Evolutionary conservation across 2,329 filamentous ascomycete genomes (phyloP), one percentile per base, ranked within the genome.

Genomic region (Elsinoe ampelina): DNA sequence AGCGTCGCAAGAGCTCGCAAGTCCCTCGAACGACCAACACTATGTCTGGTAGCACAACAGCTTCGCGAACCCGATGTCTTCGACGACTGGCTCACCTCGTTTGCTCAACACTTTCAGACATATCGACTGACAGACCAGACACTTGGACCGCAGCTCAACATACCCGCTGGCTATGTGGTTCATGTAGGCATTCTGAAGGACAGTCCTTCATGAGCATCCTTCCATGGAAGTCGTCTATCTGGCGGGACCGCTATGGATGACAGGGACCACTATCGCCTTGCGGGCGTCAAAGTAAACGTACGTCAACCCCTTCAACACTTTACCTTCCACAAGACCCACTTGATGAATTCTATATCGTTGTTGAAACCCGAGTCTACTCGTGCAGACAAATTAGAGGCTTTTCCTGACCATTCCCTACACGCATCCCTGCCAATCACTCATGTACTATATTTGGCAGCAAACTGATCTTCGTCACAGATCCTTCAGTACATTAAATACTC

Each of bases 21-120:
- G 41, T 8, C 41, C 8, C 54, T 30, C 10, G 56, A 57, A 5
- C 35, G 56, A 6, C 80, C 86, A 2, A 86, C 87, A 4, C 62
- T 95, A 0, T 91, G 87, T 66, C 72, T 97, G 5, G 79, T 97
- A 52, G 92, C 88, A 20, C 92, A 97, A 74, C 92, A 97, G 71
- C 80, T 96, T 50, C 82, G 93, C 30, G 85, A 89, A 26, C 81
- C 87, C 1, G 86, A 91, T 34, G 88, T 97, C 5, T 93, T 97
- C 63, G 85, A 92, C 64, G 73, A 77, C 12, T 97, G 91, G 89
- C 72, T 95, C 50, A 75, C 75, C 60, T 80, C 80, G 54, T 91
- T 95, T 61, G 71, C 80, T 59, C 68, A 68, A 32, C 67, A 70
- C 7, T 97, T 97, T 65, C 75, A 76, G 10, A 82, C 86, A 6